Percentiles rank a stretch among this genome's conserved stretches.
These are phyloP conservation scores for Lactifluus piperatus DNA, from an alignment of 768 basidiomycete species.

Conservation along the genomic window DNA sequence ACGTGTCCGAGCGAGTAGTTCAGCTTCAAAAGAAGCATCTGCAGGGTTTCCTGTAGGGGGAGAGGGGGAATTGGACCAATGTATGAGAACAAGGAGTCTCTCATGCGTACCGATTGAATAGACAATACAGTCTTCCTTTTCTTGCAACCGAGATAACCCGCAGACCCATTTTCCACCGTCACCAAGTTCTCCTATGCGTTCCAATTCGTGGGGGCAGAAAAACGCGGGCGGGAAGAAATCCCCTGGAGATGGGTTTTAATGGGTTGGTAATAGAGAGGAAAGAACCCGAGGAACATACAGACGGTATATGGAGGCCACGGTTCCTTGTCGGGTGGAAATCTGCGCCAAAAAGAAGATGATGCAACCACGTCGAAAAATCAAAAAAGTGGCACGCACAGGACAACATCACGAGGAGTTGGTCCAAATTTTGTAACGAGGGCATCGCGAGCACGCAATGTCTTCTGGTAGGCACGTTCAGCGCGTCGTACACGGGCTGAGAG, in stretches of 20 bases:
- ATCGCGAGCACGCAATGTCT: constrained; percentile 11
- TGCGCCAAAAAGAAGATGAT: neutral
- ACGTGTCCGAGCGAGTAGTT: constrained; percentile 39
- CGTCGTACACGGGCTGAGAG: constrained; percentile 8
- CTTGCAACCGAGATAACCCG: constrained; percentile 45
- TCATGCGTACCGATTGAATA: constrained; percentile 47
- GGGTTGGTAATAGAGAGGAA: neutral
- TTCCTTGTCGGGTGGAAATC: constrained; percentile 19
- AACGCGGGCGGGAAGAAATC: constrained; percentile 40
- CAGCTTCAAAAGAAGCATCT: constrained; percentile 58
- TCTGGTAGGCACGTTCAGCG: constrained; percentile 18
- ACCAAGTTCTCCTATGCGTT: constrained; percentile 42
- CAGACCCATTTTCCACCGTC: constrained; percentile 70
- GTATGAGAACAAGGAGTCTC: neutral
- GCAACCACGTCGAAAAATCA: neutral
- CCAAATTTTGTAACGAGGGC: constrained; percentile 17
- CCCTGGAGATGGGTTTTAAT: constrained; percentile 24
- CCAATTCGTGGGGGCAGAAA: constrained; percentile 35
- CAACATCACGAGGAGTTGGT: constrained; percentile 9
- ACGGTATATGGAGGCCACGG: constrained; percentile 21
- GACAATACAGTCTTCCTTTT: constrained; percentile 48
- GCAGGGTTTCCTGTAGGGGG: constrained; percentile 37
- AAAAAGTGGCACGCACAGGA: neutral
- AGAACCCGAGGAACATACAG: neutral
- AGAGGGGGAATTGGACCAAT: neutral